Base-by-base conservation (phyloP, 2,329 filamentous ascomycete species). In the Diaporthe destruens region DNA sequence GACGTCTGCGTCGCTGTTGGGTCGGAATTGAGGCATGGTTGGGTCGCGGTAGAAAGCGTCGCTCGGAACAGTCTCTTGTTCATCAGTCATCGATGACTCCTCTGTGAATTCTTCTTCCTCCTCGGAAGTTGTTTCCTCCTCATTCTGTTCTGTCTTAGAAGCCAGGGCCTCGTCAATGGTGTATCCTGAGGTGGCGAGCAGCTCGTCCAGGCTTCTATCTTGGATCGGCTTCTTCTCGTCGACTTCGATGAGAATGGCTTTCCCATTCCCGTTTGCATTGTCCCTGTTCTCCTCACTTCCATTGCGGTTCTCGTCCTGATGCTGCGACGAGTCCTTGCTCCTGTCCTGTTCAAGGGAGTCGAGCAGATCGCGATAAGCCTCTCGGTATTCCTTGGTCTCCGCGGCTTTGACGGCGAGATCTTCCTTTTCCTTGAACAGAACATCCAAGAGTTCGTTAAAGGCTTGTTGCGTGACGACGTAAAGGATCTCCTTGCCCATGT, bases 381-480 rank as follows among this genome's bases (percentile, higher is more conserved):
- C 85, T 51, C 94, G 89, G 71, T 90, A 85, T 12, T 84, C 83
- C 74, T 88, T 89, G 0, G 92, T 94, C 63, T 88, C 86, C 11
- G 89, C 88, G 14, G 91, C 91, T 70, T 90, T 87, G 73, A 96
- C 83, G 1, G 94, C 91, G 23, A 94, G 81, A 75, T 95, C 91
- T 81, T 98, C 96, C 75, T 92, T 92, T 6, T 88, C 86, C 76
- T 92, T 92, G 84, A 99, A 99, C 0, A 99, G 86, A 1, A 91
- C 88, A 78, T 98, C 94, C 0, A 99, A 88, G 2, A 98, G 85
- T 82, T 98, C 95, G 78, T 98, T 98, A 83, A 98, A 94, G 0
- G 94, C 93, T 81, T 98, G 93, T 81, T 98, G 95, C 0, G 94
- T 95, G 42, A 97, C 91, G 80, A 98, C 94, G 78, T 97, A 98